Conservation (phyloP, 257 asterid species). For the Plantago major region DNA sequence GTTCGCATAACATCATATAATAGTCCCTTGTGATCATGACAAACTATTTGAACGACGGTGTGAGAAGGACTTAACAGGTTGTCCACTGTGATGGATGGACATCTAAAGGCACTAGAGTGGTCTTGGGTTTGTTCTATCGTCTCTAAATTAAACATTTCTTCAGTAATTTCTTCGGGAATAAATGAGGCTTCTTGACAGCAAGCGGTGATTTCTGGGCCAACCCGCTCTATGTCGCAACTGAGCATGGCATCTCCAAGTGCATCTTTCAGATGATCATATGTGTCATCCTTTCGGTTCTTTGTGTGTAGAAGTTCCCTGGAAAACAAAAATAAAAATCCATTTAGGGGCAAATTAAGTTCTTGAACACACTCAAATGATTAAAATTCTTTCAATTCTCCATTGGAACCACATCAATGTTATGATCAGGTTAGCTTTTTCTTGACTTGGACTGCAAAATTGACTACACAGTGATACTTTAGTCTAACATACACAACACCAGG, state of each 20-base stretch:
- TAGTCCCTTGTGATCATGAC: slow-evolving; percentile 82
- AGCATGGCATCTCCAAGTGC: slow-evolving; percentile 57
- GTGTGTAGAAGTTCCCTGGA: slow-evolving; percentile 75
- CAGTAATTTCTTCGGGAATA: slow-evolving; percentile 56
- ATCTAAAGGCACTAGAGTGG: slow-evolving; percentile 34
- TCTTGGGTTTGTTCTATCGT: slow-evolving; percentile 29
- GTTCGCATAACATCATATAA: slow-evolving; percentile 84
- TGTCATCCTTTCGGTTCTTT: slow-evolving; percentile 60
- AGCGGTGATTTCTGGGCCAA: slow-evolving; percentile 54
- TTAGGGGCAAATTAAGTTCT: slow-evolving; percentile 2
- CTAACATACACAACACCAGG: no score
- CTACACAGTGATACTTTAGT: no score
- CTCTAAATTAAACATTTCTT: slow-evolving; percentile 45
- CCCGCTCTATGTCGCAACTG: slow-evolving; percentile 66
- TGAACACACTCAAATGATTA: neutral
- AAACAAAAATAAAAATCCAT: neutral
- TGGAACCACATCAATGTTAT: no score
- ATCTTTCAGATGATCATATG: slow-evolving; percentile 41
- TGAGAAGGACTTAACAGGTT: slow-evolving; percentile 73
- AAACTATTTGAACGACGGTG: slow-evolving; percentile 79
- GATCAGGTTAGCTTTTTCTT: no score
- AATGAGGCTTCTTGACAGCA: slow-evolving; percentile 67
- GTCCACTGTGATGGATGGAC: slow-evolving; percentile 62
- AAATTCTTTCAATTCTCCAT: no score
- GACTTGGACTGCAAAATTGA: no score